Percentiles rank a stretch among this genome's conserved stretches.
These are phyloP conservation scores for Beauveria medogensis DNA, from an alignment of 2,329 filamentous ascomycete species.

Conservation along the genomic window DNA sequence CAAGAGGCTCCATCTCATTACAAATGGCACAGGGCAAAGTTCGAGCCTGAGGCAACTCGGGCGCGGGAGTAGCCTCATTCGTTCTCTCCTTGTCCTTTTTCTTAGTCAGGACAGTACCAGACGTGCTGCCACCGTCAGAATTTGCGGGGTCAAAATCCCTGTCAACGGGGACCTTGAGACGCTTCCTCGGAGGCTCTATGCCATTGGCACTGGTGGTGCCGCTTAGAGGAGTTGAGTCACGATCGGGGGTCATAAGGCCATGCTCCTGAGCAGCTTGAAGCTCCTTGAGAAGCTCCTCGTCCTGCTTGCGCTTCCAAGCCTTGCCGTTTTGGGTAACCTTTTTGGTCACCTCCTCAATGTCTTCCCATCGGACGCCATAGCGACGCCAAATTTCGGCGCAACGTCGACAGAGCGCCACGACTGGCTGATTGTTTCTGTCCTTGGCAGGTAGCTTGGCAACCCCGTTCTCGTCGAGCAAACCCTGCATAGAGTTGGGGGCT, in stretches of 20 bases:
- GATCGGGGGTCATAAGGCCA: constrained; percentile 35
- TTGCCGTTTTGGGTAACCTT: constrained; percentile 74
- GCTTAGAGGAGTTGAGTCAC: constrained; percentile 29
- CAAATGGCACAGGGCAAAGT: constrained; percentile 82
- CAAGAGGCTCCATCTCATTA: constrained; percentile 60
- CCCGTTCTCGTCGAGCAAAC: constrained; percentile 56
- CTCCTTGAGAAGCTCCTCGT: constrained; percentile 82
- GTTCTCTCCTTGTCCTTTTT: constrained; percentile 50
- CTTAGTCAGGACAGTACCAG: constrained; percentile 29
- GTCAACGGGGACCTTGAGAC: constrained; percentile 49
- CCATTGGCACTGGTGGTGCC: constrained; percentile 21
- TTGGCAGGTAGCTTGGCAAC: constrained; percentile 50
- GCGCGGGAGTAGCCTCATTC: constrained; percentile 49
- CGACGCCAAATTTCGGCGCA: constrained; percentile 92
- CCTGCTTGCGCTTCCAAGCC: constrained; percentile 79
- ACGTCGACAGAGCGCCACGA: constrained; percentile 78
- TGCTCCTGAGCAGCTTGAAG: constrained; percentile 57
- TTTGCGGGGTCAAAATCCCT: constrained; percentile 40
- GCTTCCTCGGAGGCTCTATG: constrained; percentile 55
- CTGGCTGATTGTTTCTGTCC: constrained; percentile 67
- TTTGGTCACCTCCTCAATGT: constrained; percentile 82
- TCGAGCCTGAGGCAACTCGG: constrained; percentile 71
- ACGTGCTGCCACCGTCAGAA: constrained; percentile 36
- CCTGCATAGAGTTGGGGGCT: constrained; percentile 69
- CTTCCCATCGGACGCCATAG: constrained; percentile 93